These are phyloP conservation scores for Acanthamoeba divionensis DNA, from an alignment of 208 protist genomes.

Conservation along the genomic window DNA sequence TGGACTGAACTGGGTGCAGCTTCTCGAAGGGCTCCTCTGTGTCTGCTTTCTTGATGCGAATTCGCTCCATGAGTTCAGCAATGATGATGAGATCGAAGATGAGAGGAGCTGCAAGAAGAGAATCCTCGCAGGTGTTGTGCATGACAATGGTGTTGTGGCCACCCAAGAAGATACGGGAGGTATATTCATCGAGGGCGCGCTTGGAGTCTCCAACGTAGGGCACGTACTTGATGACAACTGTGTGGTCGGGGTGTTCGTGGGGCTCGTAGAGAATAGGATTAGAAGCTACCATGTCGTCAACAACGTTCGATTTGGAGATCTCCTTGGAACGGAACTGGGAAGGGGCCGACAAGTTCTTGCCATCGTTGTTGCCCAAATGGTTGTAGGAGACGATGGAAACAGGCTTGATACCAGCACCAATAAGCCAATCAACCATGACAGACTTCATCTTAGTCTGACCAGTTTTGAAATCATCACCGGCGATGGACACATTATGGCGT, in stretches of 20 bases:
- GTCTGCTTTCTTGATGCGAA: conserved; percentile 75
- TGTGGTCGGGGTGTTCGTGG: conserved; percentile 94
- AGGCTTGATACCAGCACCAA: conserved; percentile 92
- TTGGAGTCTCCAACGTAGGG: conserved; percentile 96
- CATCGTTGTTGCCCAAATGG: conserved; percentile 99
- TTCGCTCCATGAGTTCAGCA: conserved; percentile 92
- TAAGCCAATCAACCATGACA: conserved; percentile 96
- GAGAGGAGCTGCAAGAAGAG: conserved; percentile 95
- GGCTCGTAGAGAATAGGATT: conserved; percentile 93
- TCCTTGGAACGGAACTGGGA: conserved; percentile 97
- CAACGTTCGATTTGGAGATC: conserved; percentile 97
- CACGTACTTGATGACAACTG: conserved; percentile 98
- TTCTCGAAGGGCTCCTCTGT: conserved; percentile 66
- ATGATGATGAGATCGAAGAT: conserved; percentile 97
- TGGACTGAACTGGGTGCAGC: conserved; percentile 91
- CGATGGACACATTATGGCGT: conserved; percentile 88
- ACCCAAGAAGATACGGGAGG: conserved; percentile 96
- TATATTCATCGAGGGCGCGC: conserved; percentile 98
- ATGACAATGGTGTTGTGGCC: conserved; percentile 90
- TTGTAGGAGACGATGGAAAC: conserved; percentile 91
- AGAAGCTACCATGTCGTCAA: conserved; percentile 97
- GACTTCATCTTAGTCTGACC: conserved; percentile 99
- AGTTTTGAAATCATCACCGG: conserved; percentile 98
- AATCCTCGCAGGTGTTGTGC: conserved; percentile 98
- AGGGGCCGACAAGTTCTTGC: conserved; percentile 94